Evolutionary conservation across 1,139 yeast genomes (phyloP).

Genomic region (Yamadazyma trypodendri): DNA sequence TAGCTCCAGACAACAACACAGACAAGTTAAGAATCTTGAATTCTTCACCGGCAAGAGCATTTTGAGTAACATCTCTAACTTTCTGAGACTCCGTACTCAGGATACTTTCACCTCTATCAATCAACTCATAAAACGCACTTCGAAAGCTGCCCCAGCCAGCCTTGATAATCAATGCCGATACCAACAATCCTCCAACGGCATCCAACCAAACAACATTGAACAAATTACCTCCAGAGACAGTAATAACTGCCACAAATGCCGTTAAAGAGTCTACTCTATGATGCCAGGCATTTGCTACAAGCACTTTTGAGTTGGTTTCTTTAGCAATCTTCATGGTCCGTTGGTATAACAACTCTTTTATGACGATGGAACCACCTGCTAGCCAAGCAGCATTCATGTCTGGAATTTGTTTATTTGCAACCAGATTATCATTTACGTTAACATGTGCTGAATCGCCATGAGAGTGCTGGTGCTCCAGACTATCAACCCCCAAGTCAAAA

Average conservation of each 20-base stretch:
- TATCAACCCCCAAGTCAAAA: conserved; percentile 8
- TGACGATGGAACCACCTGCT: conserved; percentile 80
- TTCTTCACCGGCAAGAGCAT: conserved; percentile 20
- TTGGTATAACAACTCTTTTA: conserved; percentile 83
- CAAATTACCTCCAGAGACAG: conserved; percentile 83
- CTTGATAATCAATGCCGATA: conserved; percentile 73
- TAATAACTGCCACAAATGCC: conserved; percentile 83
- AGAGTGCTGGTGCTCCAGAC: conserved; percentile 25
- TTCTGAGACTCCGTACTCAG: conserved; percentile 30
- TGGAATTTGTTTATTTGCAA: conserved; percentile 44
- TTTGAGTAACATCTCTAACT: conserved; percentile 21
- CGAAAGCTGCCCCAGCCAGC: conserved; percentile 81
- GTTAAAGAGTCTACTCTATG: conserved; percentile 95
- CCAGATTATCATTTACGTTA: too few relatives aligned
- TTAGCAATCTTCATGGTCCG: conserved; percentile 80
- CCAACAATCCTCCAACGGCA: conserved; percentile 86
- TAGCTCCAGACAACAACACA: conserved; percentile 73
- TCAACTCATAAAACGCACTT: conserved; percentile 69
- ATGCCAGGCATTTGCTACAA: conserved; percentile 98
- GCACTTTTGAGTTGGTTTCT: conserved; percentile 77
- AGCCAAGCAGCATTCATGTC: conserved; percentile 94
- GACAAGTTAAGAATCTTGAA: conserved; percentile 47
- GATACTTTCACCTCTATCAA: conserved; percentile 54
- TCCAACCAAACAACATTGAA: conserved; percentile 82
- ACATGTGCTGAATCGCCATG: too few relatives aligned